phyloP scores from a whole-genome alignment of 2,329 filamentous ascomycete genomes.

The Myrmaecium sp. region DNA sequence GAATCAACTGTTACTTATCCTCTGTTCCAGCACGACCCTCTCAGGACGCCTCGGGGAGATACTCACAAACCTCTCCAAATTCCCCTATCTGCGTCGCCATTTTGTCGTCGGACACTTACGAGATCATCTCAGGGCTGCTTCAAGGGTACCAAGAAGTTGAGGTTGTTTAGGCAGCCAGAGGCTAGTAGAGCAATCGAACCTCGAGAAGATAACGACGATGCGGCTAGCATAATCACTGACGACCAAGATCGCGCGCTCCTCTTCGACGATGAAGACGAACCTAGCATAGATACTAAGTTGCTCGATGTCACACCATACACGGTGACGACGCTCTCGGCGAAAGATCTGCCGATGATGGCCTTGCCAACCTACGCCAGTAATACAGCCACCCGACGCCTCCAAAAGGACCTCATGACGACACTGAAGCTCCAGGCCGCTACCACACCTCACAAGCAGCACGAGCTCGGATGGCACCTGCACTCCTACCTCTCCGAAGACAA shows the following conservation, averaged over 20 bases:
- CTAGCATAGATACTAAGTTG: not conserved
- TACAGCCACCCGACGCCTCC: constrained; percentile 43
- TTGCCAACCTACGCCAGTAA: constrained; percentile 39
- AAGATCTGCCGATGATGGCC: constrained; percentile 43
- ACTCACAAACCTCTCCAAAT: too few relatives aligned
- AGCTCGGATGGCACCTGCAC: constrained; percentile 75
- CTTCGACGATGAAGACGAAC: constrained; percentile 8
- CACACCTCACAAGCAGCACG: constrained; percentile 38
- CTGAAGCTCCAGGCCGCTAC: constrained; percentile 52
- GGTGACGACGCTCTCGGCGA: constrained; percentile 13
- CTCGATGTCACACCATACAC: not conserved
- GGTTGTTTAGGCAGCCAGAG: too few relatives aligned
- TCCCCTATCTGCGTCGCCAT: too few relatives aligned
- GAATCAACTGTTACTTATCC: constrained; percentile 1
- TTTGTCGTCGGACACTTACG: too few relatives aligned
- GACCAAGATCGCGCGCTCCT: constrained; percentile 31
- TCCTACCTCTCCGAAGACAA: constrained; percentile 45
- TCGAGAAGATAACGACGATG: constrained; percentile 17
- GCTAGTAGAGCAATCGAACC: too few relatives aligned
- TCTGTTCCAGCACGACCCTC: too few relatives aligned
- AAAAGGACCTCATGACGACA: constrained; percentile 46
- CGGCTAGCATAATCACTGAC: constrained; percentile 31
- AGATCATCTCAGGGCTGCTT: too few relatives aligned
- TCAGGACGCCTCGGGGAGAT: too few relatives aligned
- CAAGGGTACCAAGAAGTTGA: too few relatives aligned